Percentiles rank a stretch among this genome's conserved stretches.
phyloP scores from a whole-genome alignment of 2,329 filamentous ascomycete genomes.

The Fusarium sublunatum region DNA sequence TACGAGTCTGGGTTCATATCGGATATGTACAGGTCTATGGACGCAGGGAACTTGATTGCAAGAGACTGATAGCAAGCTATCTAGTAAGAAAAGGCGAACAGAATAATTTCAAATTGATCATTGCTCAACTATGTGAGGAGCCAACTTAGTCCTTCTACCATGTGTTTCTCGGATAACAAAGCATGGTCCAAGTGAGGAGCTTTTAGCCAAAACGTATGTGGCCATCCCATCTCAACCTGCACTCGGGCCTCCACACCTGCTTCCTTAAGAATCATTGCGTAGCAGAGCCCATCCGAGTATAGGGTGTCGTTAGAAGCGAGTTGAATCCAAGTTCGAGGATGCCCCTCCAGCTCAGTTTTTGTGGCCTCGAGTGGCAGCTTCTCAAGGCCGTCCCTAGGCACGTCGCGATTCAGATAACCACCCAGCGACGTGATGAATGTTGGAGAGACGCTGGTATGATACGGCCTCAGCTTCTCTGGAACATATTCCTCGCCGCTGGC shows the following conservation, averaged over 20 bases:
- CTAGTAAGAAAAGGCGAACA: no score
- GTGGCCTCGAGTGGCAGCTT: slow-evolving; percentile 57
- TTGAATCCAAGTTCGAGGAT: slow-evolving; percentile 61
- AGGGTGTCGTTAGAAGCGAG: slow-evolving; percentile 62
- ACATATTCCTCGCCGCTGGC: slow-evolving; percentile 53
- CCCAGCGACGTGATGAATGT: slow-evolving; percentile 53
- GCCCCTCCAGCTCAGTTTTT: slow-evolving; percentile 44
- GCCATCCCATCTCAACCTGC: slow-evolving; percentile 59
- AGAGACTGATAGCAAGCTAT: no score
- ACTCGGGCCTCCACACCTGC: slow-evolving; percentile 55
- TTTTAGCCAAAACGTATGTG: slow-evolving; percentile 65
- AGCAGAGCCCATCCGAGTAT: slow-evolving; percentile 64
- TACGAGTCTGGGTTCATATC: no score
- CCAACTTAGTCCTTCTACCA: slow-evolving; percentile 58
- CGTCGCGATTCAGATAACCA: slow-evolving; percentile 48
- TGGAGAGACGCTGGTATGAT: slow-evolving; percentile 55
- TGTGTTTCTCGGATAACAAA: slow-evolving; percentile 55
- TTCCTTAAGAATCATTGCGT: slow-evolving; percentile 56
- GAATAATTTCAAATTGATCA: no score
- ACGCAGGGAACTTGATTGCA: neutral
- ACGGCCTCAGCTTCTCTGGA: slow-evolving; percentile 49
- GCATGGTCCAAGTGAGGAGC: slow-evolving; percentile 56
- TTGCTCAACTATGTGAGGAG: slow-evolving; percentile 39
- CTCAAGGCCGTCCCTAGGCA: slow-evolving; percentile 55
- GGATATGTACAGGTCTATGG: neutral